Evolutionary conservation across 2,329 filamentous ascomycete species (phyloP), one percentile per base, ranked within the genome.

Genomic region (Biscogniauxia mediterranea): DNA sequence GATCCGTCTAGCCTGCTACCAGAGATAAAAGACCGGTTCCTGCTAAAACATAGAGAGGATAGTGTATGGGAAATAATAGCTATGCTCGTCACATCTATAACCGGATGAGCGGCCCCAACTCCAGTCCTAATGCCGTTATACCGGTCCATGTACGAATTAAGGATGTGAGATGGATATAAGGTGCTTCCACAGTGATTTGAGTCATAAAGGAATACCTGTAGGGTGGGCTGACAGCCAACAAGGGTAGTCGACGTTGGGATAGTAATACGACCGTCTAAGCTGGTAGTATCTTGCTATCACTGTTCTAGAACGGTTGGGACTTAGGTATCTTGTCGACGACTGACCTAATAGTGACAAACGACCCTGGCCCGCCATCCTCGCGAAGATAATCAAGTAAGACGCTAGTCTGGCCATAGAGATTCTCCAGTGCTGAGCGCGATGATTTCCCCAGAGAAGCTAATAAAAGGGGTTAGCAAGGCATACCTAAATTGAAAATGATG

Each of bases 381-480:
- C 90, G 85, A 15, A 97, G 81, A 59, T 94, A 90, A 61, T 93
- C 89, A n/a, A 98, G 83, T 15, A 98, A 80, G 0, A 92, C 91
- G 65, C 88, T 90, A 0, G 93, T 96, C 77, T 97, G 93, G 62
- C 93, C 90, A 71, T 91, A 93, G 5, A 97, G 75, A 62, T 87
- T 89, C 75, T 98, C 94, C 28, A 99, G 77, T 0, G 93, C 91
- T 1, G 95, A 91, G 4, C 89, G 88, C 2, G 92, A 93, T 0
- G 92, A 94, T 77, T 96, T 96, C 55, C 95, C 95, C 2, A 97
- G 82, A 0, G 92, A 96, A 51, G 92, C 94, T 97, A 56, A 49
- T 11, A 52, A 19, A 32, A 56, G 52, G 5, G 5, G 61, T 69
- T 58, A 71, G 65, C 49, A 13, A 19, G 8, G 7, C 6, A 46